Conservation (phyloP, 257 asterid species). For the Vinca minor region DNA sequence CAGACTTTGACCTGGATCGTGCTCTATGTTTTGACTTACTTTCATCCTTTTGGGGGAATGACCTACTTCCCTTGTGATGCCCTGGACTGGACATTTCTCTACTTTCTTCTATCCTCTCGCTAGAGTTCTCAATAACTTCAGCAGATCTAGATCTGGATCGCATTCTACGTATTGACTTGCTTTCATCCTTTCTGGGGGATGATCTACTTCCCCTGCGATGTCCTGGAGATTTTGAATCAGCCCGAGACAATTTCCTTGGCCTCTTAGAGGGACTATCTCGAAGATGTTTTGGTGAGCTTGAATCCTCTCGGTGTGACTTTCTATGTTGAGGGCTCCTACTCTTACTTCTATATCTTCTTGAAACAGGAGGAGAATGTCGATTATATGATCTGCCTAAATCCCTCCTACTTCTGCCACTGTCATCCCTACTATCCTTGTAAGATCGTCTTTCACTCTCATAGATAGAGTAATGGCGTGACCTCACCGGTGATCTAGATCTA, state of each 20-base stretch:
- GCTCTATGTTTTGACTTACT: constrained; percentile 51
- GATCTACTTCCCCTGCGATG: too few species aligned
- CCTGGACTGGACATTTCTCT: constrained; percentile 40
- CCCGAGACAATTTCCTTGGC: constrained; percentile 44
- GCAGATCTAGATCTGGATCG: constrained; percentile 68
- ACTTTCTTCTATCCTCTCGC: constrained; percentile 48
- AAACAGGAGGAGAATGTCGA: constrained; percentile 41
- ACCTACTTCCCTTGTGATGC: too few species aligned
- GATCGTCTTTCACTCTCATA: constrained; percentile 62
- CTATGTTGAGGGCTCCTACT: constrained; percentile 54
- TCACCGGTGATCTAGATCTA: constrained; percentile 80
- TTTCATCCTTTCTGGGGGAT: constrained; percentile 50
- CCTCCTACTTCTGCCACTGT: constrained; percentile 46
- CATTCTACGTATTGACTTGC: constrained; percentile 51
- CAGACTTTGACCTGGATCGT: constrained; percentile 69
- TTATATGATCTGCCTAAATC: constrained; percentile 47
- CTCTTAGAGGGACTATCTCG: constrained; percentile 47
- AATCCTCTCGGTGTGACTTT: constrained; percentile 51
- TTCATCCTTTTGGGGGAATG: constrained; percentile 53
- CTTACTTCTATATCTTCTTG: too few species aligned
- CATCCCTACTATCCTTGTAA: constrained; percentile 59
- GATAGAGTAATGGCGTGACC: constrained; percentile 66
- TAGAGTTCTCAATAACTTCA: constrained; percentile 47
- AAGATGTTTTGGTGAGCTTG: constrained; percentile 49
- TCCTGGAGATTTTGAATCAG: constrained; percentile 61